phyloP scores from a whole-genome alignment of 2,329 filamentous ascomycete genomes.

The Akanthomyces lecanii region DNA sequence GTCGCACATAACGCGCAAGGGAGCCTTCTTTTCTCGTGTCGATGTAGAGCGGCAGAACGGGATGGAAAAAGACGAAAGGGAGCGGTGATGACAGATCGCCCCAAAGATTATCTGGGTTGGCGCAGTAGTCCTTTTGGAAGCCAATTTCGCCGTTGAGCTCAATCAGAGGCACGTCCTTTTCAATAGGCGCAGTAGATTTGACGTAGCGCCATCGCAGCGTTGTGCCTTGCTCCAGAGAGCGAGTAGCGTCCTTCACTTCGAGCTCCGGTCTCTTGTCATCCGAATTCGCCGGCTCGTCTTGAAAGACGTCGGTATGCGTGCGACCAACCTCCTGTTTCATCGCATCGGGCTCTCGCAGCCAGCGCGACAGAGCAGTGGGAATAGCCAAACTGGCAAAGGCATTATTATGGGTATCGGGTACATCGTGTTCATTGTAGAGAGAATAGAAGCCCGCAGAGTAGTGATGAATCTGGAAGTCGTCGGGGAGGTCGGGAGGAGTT shows the following conservation, averaged over 20 bases:
- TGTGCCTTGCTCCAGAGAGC: conserved; percentile 30
- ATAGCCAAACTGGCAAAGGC: conserved; percentile 72
- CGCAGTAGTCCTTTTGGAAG: conserved; percentile 68
- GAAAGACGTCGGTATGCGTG: conserved; percentile 65
- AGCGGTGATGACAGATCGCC: conserved; percentile 58
- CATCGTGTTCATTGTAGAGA: conserved; percentile 62
- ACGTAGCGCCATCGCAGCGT: conserved; percentile 67
- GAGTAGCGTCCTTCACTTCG: conserved; percentile 46
- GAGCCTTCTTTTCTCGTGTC: conserved; percentile 88
- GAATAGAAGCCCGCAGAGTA: conserved; percentile 74
- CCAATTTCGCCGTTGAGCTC: conserved; percentile 77
- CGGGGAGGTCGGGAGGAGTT: conserved; percentile 61
- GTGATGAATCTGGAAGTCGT: conserved; percentile 60
- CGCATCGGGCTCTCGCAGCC: conserved; percentile 70
- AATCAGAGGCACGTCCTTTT: conserved; percentile 54
- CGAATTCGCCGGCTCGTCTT: conserved; percentile 40
- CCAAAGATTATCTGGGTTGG: conserved; percentile 63
- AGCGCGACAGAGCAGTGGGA: conserved; percentile 68
- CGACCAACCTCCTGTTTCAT: conserved; percentile 65
- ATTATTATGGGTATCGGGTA: conserved; percentile 64
- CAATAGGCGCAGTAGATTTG: conserved; percentile 46
- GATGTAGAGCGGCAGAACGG: conserved; percentile 83
- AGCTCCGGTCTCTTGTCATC: conserved; percentile 41
- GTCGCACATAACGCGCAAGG: conserved; percentile 78
- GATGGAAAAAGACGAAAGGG: conserved; percentile 84